Conservation (phyloP, 2,329 filamentous ascomycete genomes). For the Parastagonospora avenae region DNA sequence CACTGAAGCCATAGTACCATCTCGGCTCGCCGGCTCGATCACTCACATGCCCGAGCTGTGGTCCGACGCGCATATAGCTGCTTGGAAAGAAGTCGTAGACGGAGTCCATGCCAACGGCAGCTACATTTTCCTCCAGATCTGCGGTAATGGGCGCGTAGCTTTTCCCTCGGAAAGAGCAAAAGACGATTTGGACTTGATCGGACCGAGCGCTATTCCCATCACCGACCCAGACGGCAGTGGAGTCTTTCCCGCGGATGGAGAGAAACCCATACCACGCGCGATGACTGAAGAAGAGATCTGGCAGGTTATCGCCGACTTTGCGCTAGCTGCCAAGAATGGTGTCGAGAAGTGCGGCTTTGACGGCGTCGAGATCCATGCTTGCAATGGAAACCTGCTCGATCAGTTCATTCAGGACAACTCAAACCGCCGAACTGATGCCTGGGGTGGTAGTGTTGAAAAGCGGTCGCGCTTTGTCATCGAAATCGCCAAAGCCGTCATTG, state of each 20-base stretch:
- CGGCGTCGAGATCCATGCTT: slow-evolving; percentile 61
- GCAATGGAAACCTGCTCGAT: slow-evolving; percentile 70
- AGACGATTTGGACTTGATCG: slow-evolving; percentile 32
- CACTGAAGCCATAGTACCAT: slow-evolving; percentile 61
- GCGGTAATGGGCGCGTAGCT: slow-evolving; percentile 62
- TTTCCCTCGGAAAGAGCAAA: slow-evolving; percentile 36
- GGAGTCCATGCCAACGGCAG: slow-evolving; percentile 66
- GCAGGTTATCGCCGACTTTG: slow-evolving; percentile 44
- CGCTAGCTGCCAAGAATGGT: slow-evolving; percentile 49
- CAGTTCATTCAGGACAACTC: slow-evolving; percentile 66
- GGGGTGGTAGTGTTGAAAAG: slow-evolving; percentile 56
- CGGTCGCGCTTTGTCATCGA: slow-evolving; percentile 59
- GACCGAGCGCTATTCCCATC: slow-evolving; percentile 41
- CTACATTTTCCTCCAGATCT: slow-evolving; percentile 66
- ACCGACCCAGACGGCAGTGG: not conserved
- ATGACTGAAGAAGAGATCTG: slow-evolving; percentile 48
- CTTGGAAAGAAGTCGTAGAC: slow-evolving; percentile 64
- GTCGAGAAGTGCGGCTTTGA: slow-evolving; percentile 60
- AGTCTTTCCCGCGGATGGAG: not conserved
- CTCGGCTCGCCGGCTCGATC: slow-evolving; percentile 52
- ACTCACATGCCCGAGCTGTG: slow-evolving; percentile 63
- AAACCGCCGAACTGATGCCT: slow-evolving; percentile 58
- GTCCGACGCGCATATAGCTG: slow-evolving; percentile 51
- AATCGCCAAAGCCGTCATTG: slow-evolving; percentile 55
- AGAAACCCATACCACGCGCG: slow-evolving; percentile 7